Evolutionary conservation across 2,329 filamentous ascomycete genomes (phyloP).

Genomic region (Coniochaeta ligniaria): DNA sequence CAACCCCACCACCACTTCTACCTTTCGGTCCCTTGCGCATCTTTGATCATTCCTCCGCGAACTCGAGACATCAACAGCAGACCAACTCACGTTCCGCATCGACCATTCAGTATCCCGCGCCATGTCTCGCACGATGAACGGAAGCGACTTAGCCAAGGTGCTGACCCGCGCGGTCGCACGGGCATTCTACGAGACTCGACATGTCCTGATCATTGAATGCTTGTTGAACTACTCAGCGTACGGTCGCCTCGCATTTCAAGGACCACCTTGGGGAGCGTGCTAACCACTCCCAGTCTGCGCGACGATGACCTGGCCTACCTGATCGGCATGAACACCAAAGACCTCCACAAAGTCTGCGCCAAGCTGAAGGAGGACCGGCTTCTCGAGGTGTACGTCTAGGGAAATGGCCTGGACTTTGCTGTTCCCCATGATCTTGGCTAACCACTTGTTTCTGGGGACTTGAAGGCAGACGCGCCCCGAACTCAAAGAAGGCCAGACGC

Average conservation of each 20-base stretch:
- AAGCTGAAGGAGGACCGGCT: constrained; percentile 81
- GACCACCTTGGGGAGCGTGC: not conserved
- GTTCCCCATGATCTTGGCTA: not conserved
- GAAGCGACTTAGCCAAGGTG: constrained; percentile 43
- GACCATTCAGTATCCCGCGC: not conserved
- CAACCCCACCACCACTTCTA: not conserved
- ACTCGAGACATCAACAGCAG: not conserved
- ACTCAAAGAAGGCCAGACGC: constrained; percentile 70
- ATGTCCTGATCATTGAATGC: constrained; percentile 79
- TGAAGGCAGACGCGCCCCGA: constrained; percentile 66
- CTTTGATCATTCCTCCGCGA: not conserved
- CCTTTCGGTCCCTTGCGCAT: not conserved
- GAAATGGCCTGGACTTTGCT: constrained; percentile 2
- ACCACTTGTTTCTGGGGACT: constrained; percentile 4
- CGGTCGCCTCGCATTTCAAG: constrained; percentile 30
- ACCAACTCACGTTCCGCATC: not conserved
- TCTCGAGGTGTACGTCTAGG: constrained; percentile 60
- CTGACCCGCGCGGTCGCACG: constrained; percentile 82
- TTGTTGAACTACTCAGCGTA: constrained; percentile 76
- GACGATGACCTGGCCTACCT: constrained; percentile 84
- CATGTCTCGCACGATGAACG: not conserved
- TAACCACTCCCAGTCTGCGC: constrained; percentile 48
- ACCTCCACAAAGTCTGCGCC: constrained; percentile 82
- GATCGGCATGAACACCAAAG: constrained; percentile 84
- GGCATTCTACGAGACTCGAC: constrained; percentile 79